phyloP scores from a whole-genome alignment of 495 filamentous ascomycete genomes.

The Xeromyces bisporus region DNA sequence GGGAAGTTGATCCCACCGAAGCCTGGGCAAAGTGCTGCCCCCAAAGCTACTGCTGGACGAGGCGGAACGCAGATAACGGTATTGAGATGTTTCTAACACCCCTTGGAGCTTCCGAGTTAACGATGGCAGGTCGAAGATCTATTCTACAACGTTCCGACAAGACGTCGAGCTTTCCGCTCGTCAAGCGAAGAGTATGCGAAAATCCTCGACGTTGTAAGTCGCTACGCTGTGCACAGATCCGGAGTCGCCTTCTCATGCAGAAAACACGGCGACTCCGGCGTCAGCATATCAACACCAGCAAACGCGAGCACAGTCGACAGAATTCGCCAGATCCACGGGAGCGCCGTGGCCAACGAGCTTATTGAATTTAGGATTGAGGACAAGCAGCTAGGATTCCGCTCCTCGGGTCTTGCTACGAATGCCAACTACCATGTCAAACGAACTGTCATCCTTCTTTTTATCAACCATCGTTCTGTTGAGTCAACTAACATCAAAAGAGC shows the following conservation, averaged over 20 bases:
- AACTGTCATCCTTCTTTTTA: constrained; percentile 79
- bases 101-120: background rate
- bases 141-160: constrained; percentile 88
- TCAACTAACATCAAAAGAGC: constrained; percentile 78
- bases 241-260: constrained; percentile 91
- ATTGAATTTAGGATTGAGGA: constrained; percentile 60
- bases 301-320: constrained; percentile 59
- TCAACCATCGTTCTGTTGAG: constrained; percentile 95
- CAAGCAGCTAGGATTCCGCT: constrained; percentile 65
- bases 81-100: constrained; percentile 5
- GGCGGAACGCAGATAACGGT: constrained; percentile 92
- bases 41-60: constrained; percentile 78
- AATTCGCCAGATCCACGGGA: constrained; percentile 81
- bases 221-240: constrained; percentile 87
- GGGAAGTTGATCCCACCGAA: constrained; percentile 75
- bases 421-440: constrained; percentile 93
- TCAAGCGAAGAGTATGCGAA: constrained; percentile 93
- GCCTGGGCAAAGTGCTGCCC: constrained; percentile 78
- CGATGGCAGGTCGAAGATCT: constrained; percentile 67
- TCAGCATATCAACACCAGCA: constrained; percentile 59
- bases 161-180: constrained; percentile 79
- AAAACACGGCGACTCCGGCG: constrained; percentile 78
- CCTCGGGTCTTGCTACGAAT: constrained; percentile 70
- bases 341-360: constrained; percentile 73
- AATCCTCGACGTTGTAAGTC: constrained; percentile 86